phyloP scores from a whole-genome alignment of 495 filamentous ascomycete genomes.

The Immersiella caudata region DNA sequence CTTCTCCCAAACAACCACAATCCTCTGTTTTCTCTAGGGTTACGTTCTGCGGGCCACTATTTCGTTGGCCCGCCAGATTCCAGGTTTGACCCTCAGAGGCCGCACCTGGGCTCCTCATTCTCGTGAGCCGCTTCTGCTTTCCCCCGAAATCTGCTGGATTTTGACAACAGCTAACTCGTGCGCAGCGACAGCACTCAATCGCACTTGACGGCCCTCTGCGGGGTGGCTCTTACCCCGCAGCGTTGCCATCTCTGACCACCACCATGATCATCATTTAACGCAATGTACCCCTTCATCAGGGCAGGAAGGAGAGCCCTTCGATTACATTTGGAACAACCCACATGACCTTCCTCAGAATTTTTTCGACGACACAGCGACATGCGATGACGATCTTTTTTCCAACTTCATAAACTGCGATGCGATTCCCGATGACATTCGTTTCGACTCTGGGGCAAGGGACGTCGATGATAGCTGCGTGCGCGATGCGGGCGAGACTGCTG shows the following conservation, averaged over 20 bases:
- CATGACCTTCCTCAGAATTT: background rate
- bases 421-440: background rate
- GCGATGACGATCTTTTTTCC: background rate
- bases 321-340: background rate
- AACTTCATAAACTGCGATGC: background rate
- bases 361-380: background rate
- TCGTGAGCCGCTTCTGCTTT: no score
- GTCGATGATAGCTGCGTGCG: background rate
- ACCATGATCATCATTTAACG: background rate
- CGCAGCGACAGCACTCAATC: no score
- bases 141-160: no score
- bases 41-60: no score
- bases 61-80: no score
- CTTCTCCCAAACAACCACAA: no score
- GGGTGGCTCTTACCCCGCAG: background rate
- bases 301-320: background rate
- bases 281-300: background rate
- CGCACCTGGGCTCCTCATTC: no score
- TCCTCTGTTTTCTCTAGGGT: no score
- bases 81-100: no score
- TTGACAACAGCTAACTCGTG: no score
- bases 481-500: background rate
- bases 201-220: background rate
- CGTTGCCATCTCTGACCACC: background rate
- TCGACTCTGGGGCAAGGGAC: background rate